phyloP scores from a whole-genome alignment of 352 stramenopile genomes.

The Pilasporangium apinafurcum region DNA sequence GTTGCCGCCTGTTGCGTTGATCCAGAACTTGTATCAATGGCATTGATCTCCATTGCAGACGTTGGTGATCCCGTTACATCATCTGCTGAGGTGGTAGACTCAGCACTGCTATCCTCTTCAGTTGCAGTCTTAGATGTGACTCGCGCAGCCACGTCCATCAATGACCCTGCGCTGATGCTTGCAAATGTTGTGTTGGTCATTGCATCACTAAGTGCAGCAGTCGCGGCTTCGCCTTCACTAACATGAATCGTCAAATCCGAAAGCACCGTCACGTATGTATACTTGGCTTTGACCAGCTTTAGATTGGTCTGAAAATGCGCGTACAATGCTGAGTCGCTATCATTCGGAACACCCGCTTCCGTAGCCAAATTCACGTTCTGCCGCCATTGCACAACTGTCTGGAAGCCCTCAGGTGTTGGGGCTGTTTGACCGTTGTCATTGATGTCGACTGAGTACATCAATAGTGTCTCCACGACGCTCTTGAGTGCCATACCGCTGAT shows the following conservation, averaged over 20 bases:
- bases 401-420: slow-evolving; percentile 28
- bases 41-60: too few species aligned
- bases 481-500: slow-evolving; percentile 47
- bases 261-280: slow-evolving; percentile 19
- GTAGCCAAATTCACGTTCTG: slow-evolving; percentile 43
- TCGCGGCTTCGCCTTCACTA: too few species aligned
- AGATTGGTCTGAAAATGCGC: slow-evolving; percentile 37
- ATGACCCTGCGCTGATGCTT: slow-evolving; percentile 1
- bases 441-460: slow-evolving; percentile 47
- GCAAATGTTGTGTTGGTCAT: slow-evolving; percentile 9
- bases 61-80: too few species aligned
- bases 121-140: too few species aligned
- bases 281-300: slow-evolving; percentile 15
- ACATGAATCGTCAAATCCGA: slow-evolving; percentile 14
- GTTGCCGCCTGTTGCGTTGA: too few species aligned
- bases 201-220: slow-evolving; percentile 20
- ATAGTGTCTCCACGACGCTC: slow-evolving; percentile 39
- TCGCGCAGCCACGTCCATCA: too few species aligned
- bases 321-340: slow-evolving; percentile 38
- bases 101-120: too few species aligned
- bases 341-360: slow-evolving; percentile 26
- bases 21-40: too few species aligned
- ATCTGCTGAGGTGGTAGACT: too few species aligned
- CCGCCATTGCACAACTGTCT: slow-evolving; percentile 36
- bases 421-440: slow-evolving; percentile 9